Percentiles rank a stretch among this genome's conserved stretches.
Evolutionary conservation across 192 early-diverging fungal genomes (phyloP).

Genomic region (Phlyctochytrium arcticum): DNA sequence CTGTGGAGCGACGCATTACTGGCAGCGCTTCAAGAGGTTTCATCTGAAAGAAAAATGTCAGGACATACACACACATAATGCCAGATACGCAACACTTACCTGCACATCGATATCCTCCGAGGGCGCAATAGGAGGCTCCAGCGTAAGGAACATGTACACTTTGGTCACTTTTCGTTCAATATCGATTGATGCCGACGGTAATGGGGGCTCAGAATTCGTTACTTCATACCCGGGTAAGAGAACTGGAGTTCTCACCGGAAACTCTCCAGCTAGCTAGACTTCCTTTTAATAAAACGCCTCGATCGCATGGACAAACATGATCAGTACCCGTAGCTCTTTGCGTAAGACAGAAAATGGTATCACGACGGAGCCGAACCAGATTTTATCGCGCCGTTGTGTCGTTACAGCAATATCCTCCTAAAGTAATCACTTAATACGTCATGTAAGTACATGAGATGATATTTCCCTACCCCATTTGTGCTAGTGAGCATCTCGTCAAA

Average conservation of each 20-base stretch:
- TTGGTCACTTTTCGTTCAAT: conserved; percentile 30
- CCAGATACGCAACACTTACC: background rate
- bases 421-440: background rate
- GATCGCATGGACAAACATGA: no score
- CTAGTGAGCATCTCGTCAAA: conserved; percentile 55
- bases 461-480: no score
- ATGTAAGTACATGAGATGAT: no score
- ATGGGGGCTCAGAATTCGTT: no score
- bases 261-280: conserved; percentile 52
- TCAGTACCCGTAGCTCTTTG: conserved; percentile 40
- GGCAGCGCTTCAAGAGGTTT: conserved; percentile 38
- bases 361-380: conserved; percentile 46
- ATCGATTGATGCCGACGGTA: background rate
- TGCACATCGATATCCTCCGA: background rate
- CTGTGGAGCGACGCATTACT: conserved; percentile 24
- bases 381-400: conserved; percentile 37
- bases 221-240: conserved; percentile 42
- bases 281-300: no score
- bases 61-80: background rate
- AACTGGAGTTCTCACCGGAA: conserved; percentile 37
- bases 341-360: conserved; percentile 52
- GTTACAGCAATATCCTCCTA: background rate
- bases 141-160: conserved; percentile 51
- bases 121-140: conserved; percentile 43
- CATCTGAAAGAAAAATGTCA: conserved; percentile 21